Conservation (phyloP, 306 rosid species). For the Oxytropis ochrocephala region DNA sequence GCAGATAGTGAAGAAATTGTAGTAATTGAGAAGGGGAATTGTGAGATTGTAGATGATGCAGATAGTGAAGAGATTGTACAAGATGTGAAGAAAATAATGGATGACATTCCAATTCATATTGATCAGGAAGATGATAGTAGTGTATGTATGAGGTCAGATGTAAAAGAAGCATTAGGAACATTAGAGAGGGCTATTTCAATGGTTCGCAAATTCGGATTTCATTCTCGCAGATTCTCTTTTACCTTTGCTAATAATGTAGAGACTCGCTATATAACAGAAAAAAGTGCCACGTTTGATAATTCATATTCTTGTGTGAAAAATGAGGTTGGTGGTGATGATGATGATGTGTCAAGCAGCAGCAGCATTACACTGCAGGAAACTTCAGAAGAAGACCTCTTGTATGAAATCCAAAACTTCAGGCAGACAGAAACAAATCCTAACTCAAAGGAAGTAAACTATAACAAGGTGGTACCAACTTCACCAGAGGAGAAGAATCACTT, state of each 20-base stretch:
- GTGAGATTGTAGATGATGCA: slow-evolving; percentile 68
- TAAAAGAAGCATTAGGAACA: slow-evolving; percentile 69
- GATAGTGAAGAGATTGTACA: too few relatives aligned
- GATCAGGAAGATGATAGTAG: slow-evolving; percentile 27
- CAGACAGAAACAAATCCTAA: slow-evolving; percentile 36
- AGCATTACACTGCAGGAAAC: slow-evolving; percentile 20
- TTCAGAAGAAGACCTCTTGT: slow-evolving; percentile 27
- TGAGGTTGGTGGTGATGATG: slow-evolving; percentile 10
- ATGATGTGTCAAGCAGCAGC: slow-evolving; percentile 15
- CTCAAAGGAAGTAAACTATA: slow-evolving; percentile 49
- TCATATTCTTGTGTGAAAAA: slow-evolving; percentile 20
- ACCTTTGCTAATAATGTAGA: slow-evolving; percentile 23
- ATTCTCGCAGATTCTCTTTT: slow-evolving; percentile 27
- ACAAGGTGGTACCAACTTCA: slow-evolving; percentile 62
- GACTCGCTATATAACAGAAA: slow-evolving; percentile 16
- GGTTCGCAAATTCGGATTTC: slow-evolving; percentile 41
- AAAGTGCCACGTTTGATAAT: slow-evolving; percentile 16
- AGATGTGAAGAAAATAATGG: slow-evolving; percentile 8
- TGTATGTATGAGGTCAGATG: slow-evolving; percentile 47
- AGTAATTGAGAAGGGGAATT: slow-evolving; percentile 29
- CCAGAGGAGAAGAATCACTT: slow-evolving; percentile 38
- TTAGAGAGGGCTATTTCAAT: slow-evolving; percentile 58
- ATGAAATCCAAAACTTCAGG: slow-evolving; percentile 46
- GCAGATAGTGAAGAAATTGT: slow-evolving; percentile 40
- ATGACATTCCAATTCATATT: slow-evolving; percentile 2